Percentiles rank a stretch among this genome's conserved stretches.
Conservation (phyloP, 441 rosid genomes). For the Brassica hybrid region DNA sequence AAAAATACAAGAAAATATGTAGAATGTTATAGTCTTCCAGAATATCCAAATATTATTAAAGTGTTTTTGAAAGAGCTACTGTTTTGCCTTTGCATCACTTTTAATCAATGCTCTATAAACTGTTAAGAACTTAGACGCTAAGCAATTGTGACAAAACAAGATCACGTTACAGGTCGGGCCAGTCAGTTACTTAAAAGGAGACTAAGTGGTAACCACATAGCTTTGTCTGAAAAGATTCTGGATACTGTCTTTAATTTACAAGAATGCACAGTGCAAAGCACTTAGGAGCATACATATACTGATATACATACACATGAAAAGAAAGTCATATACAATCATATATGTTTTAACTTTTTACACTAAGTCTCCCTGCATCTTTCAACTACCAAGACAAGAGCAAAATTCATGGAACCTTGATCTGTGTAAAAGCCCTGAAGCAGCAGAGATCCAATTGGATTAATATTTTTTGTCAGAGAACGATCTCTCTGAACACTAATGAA, state of each 20-base stretch:
- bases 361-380: conserved; percentile 32
- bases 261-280: conserved; percentile 25
- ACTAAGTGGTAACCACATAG: conserved; percentile 6
- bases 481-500: too few species aligned
- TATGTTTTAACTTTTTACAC: conserved; percentile 25
- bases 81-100: background rate
- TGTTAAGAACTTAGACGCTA: background rate
- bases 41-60: background rate
- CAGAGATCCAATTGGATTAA: conserved; percentile 6
- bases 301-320: conserved; percentile 26
- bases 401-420: conserved; percentile 42
- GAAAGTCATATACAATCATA: conserved; percentile 38
- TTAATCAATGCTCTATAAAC: background rate
- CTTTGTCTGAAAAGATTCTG: conserved; percentile 8
- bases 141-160: background rate
- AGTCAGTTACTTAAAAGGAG: background rate
- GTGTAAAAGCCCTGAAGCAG: conserved; percentile 33
- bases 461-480: conserved; percentile 24
- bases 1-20: background rate
- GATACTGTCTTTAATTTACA: conserved; percentile 38
- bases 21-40: too few species aligned
- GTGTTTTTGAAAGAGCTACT: background rate
- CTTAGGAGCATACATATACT: conserved; percentile 16
- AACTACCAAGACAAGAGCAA: conserved; percentile 38
- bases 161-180: background rate